Percentiles rank a stretch among this genome's conserved stretches.
These are phyloP conservation scores for Cubamyces sp. DNA, from an alignment of 768 basidiomycete species.

Conservation along the genomic window DNA sequence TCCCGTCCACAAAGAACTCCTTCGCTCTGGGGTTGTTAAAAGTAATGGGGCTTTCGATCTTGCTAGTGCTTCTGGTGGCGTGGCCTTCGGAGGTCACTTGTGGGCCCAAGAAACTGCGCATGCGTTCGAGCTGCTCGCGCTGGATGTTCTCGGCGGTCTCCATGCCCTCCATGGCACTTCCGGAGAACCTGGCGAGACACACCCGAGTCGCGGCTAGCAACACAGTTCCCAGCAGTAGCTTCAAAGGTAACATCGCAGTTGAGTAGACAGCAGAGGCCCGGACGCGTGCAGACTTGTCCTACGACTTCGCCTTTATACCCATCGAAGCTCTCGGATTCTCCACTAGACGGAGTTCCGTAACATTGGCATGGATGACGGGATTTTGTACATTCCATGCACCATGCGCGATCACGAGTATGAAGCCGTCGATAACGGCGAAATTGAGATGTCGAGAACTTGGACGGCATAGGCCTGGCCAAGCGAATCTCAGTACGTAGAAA, in stretches of 20 bases:
- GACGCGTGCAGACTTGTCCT: background rate
- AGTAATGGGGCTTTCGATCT: conserved; percentile 25
- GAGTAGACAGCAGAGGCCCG: background rate
- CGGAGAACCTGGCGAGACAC: conserved; percentile 23
- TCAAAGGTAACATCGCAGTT: conserved; percentile 5
- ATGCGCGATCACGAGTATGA: conserved; percentile 5
- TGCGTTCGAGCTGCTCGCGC: conserved; percentile 31
- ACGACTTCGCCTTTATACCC: background rate
- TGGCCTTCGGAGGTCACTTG: conserved; percentile 5
- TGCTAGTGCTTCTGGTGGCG: conserved; percentile 9
- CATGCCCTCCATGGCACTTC: conserved; percentile 33
- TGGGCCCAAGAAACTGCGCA: conserved; percentile 34
- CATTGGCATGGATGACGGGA: background rate
- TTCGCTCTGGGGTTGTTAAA: conserved; percentile 31
- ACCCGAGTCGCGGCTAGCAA: conserved; percentile 12
- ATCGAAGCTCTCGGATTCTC: background rate
- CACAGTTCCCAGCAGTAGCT: conserved; percentile 1
- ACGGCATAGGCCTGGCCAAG: background rate
- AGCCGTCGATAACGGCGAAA: conserved; percentile 16
- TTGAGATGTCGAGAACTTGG: background rate
- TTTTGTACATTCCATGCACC: background rate
- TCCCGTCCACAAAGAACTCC: conserved; percentile 42
- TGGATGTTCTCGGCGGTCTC: conserved; percentile 33
- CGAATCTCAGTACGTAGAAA: background rate
- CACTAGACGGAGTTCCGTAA: background rate